A percentile compares a stretch with the other conserved stretches of the same genome.
These are phyloP conservation scores for Dentipellis fragilis DNA, from an alignment of 768 basidiomycete species.

Conservation along the genomic window DNA sequence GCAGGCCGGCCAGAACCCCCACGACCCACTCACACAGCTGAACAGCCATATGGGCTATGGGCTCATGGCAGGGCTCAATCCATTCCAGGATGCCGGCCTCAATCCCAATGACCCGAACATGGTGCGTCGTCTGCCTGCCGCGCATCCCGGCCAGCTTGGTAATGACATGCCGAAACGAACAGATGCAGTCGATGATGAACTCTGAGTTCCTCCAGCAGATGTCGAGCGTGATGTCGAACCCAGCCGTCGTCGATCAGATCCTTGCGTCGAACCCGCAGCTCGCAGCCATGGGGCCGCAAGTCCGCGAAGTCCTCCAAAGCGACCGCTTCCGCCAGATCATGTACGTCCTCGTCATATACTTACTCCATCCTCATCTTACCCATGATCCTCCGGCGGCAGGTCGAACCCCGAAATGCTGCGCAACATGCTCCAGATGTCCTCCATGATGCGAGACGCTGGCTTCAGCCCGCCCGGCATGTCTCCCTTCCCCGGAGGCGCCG, in stretches of 20 bases:
- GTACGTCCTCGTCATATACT: constrained; percentile 28
- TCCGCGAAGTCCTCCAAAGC: constrained; percentile 70
- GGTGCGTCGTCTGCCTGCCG: constrained; percentile 33
- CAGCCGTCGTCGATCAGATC: constrained; percentile 81
- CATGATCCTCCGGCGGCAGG: constrained; percentile 21
- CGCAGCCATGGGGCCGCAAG: constrained; percentile 66
- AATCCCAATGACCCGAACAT: constrained; percentile 94
- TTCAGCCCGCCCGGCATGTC: constrained; percentile 14
- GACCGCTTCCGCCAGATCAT: constrained; percentile 68
- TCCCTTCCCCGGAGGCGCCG: neutral
- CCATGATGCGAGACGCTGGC: constrained; percentile 36
- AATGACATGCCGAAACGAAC: neutral
- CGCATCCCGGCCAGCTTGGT: neutral
- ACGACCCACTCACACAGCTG: constrained; percentile 77
- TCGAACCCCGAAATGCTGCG: constrained; percentile 73
- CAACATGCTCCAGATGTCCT: constrained; percentile 67
- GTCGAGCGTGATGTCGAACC: constrained; percentile 78
- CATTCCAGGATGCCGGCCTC: constrained; percentile 83
- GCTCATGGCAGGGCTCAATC: constrained; percentile 78
- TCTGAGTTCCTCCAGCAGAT: constrained; percentile 83
- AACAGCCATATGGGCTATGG: constrained; percentile 75
- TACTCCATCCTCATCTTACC: neutral
- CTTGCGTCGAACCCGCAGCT: constrained; percentile 76
- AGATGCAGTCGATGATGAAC: constrained; percentile 83
- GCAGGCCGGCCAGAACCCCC: constrained; percentile 85